These are phyloP conservation scores for Phylloporus rhodoxanthus DNA, from an alignment of 768 basidiomycete genomes.

Conservation along the genomic window DNA sequence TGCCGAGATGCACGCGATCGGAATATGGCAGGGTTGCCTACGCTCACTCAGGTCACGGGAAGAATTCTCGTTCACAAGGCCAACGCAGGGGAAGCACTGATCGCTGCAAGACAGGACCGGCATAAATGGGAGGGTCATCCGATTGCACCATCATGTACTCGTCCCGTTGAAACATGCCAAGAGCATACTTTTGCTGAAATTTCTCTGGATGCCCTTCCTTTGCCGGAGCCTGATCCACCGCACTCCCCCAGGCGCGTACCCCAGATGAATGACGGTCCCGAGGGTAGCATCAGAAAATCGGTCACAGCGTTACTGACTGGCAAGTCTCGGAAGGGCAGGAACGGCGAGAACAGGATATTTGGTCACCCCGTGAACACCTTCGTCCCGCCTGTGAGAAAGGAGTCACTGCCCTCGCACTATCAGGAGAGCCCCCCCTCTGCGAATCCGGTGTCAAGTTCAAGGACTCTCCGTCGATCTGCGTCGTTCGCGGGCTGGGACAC, in stretches of 20 bases:
- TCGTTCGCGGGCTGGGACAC: conserved; percentile 18
- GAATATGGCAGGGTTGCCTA: conserved; percentile 6
- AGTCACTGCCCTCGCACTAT: conserved; percentile 6
- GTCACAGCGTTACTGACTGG: conserved; percentile 7
- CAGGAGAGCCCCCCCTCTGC: background rate
- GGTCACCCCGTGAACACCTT: conserved; percentile 13
- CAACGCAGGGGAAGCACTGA: background rate
- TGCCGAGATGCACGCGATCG: background rate
- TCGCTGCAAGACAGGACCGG: background rate
- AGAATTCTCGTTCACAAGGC: conserved; percentile 6
- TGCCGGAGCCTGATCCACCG: conserved; percentile 1
- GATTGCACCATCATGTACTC: background rate
- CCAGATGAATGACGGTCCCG: conserved; percentile 2
- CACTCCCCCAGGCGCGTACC: conserved; percentile 11
- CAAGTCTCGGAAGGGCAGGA: conserved; percentile 1
- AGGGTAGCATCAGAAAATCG: conserved; percentile 1
- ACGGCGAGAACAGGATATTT: conserved; percentile 6
- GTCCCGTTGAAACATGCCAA: background rate
- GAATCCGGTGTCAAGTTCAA: background rate
- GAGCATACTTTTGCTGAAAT: conserved; percentile 5
- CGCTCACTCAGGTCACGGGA: conserved; percentile 18
- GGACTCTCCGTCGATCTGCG: conserved; percentile 22
- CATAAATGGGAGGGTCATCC: conserved; percentile 2
- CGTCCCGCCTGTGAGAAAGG: conserved; percentile 11
- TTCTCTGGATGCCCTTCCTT: conserved; percentile 10